Evolutionary conservation across 805 yeast species (phyloP), one percentile per base, ranked within the genome.

Genomic region (Myxozyma neglecta): DNA sequence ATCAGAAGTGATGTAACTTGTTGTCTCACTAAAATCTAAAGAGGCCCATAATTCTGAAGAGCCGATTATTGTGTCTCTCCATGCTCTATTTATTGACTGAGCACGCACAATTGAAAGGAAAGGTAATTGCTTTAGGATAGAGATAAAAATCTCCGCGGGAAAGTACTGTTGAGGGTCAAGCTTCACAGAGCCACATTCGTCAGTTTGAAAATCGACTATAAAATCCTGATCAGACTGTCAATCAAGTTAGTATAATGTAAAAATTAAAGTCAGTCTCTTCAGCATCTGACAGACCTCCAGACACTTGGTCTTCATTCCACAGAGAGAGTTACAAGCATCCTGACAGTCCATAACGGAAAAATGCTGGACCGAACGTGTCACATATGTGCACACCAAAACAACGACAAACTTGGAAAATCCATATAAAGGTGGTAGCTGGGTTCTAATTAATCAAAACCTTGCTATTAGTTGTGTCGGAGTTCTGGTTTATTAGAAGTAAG

Each of bases 61-160:
- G 11, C 51, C 48, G n/a, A 44, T 20, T 24, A 59, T 59, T 13
- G 47, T 44, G 10, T 49, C 44, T 9, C 51, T 32, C 63, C 63
- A 59, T n/a, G 54, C 36, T 18, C 32, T 42, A 35, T 42, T 54
- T 10, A 59, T 56, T 8, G 11, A 32, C 36, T 55, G 63, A 3
- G 37, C 16, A 6, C 45, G 63, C n/a, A 59, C 52, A 10, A 59
- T 24, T 6, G 45, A n/a, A 13, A 35, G 46, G 29, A 59, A 50
- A 14, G 59, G 58, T n/a, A 54, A 47, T 13, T 54, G 43, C 24
- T 24, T 59, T 11, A 59, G 39, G 10, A 59, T 49, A 5, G 29
- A 18, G 14, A 37, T 46, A 37, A 59, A 59, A 5, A 59, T 24
- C 50, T 59, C 63, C 34, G 50, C 57, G 35, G 54, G 54, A 20